Percentiles rank a stretch among this genome's conserved stretches.
Evolutionary conservation across 2,329 filamentous ascomycete genomes (phyloP).

Genomic region (Paraconiothyrium brasiliense): DNA sequence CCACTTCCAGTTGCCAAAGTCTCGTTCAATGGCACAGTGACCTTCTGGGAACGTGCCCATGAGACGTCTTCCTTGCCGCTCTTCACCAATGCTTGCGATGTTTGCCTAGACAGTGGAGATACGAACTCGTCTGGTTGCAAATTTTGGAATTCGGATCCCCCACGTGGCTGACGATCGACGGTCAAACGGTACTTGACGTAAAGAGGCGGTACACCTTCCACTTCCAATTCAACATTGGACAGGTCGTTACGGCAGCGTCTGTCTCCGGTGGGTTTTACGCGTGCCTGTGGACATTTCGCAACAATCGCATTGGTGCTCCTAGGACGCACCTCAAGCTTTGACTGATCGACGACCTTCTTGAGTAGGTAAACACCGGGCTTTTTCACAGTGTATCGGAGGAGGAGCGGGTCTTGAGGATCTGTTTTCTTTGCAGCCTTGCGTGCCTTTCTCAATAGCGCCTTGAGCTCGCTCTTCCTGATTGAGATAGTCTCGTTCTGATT

Average conservation of each 20-base stretch:
- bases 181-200: constrained; percentile 92
- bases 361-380: constrained; percentile 89
- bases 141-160: constrained; percentile 85
- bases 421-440: constrained; percentile 65
- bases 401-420: constrained; percentile 66
- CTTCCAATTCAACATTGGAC: constrained; percentile 83
- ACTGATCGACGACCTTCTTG: constrained; percentile 86
- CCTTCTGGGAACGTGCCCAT: constrained; percentile 80
- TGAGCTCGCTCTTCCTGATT: constrained; percentile 77
- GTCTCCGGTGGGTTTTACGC: constrained; percentile 70
- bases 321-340: constrained; percentile 90
- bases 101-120: constrained; percentile 75
- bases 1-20: constrained; percentile 80
- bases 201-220: constrained; percentile 87
- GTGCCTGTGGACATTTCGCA: constrained; percentile 83
- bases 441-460: constrained; percentile 75
- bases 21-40: constrained; percentile 88
- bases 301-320: constrained; percentile 81
- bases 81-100: constrained; percentile 66
- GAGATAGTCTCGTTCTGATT: constrained; percentile 81
- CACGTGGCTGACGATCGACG: constrained; percentile 83
- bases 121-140: constrained; percentile 87
- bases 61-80: constrained; percentile 72
- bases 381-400: constrained; percentile 78
- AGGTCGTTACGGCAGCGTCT: constrained; percentile 87